Base-by-base conservation (phyloP, 1,284 basidiomycete species). In the Ceratobasidium sp. region DNA sequence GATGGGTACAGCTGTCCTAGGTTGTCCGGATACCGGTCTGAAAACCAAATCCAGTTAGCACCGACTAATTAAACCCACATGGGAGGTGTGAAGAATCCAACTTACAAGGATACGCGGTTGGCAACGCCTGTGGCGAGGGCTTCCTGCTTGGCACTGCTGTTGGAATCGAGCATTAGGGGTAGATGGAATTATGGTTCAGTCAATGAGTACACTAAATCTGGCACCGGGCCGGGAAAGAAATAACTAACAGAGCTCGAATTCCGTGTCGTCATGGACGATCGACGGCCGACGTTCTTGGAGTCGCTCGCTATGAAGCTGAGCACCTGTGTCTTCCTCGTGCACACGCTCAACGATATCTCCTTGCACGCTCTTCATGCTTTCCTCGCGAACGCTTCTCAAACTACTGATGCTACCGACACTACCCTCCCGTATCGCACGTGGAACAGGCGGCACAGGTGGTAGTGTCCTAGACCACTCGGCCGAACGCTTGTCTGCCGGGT, bases 71-170 rank as follows among this genome's bases (percentile, higher is more conserved):
- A 47, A 22, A 47, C 20, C 45, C 45, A 47, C 20, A 22, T 47
- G 45, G 22, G 7, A 47, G 6, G 7, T 47, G 8, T 20, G 7
- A 27, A 50, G 50, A 52, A 52, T 32, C 20, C 8, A 27, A 49
- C 62, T 65, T 38, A 65, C 62, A 31, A 42, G 62, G 50, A 54
- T 65, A 65, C 49, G 62, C 50, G 50, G 35, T 53, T 52, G 62
- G 53, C 50, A 43, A 65, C 50, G 50, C 13, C 5, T 22, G 50
- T 50, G 50, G 35, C 50, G 42, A 38, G n/a, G 38, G 20, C 31
- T 49, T 65, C 50, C 34, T 32, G 47, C 27, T 34, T 54, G 52
- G 52, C 52, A 54, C 62, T 54, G 34, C 35, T 31, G 50, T 65
- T 53, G 45, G 20, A 32, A 47, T 47, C 22, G 6, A 62, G 34